Percentiles rank a stretch among this genome's conserved stretches.
Evolutionary conservation across 306 rosid genomes (phyloP).

Genomic region (Sicyos baderoa): DNA sequence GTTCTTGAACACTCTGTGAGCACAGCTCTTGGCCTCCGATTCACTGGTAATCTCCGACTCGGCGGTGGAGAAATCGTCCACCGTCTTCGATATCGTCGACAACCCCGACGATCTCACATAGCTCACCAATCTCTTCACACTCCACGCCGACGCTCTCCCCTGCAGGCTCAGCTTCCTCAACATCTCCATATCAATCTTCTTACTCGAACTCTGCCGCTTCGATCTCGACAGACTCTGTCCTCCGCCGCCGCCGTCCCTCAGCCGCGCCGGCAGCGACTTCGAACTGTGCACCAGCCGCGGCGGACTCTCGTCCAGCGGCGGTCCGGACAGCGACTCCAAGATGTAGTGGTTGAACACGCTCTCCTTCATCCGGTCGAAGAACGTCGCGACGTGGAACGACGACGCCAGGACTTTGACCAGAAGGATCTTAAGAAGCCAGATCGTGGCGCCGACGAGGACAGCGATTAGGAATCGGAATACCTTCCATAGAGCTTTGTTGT

Average conservation of each 20-base stretch:
- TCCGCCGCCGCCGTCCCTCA: constrained; percentile 10
- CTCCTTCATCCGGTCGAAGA: constrained; percentile 45
- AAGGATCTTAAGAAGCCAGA: constrained; percentile 40
- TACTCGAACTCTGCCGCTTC: constrained; percentile 12
- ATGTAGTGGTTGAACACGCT: constrained; percentile 41
- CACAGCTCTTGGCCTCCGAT: constrained; percentile 38
- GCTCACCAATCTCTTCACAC: constrained; percentile 32
- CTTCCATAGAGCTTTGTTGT: constrained; percentile 25
- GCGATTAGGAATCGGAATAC: constrained; percentile 35
- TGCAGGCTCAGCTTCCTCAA: constrained; percentile 33
- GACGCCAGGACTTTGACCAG: constrained; percentile 41
- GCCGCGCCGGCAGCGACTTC: constrained; percentile 35
- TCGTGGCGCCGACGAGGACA: constrained; percentile 35
- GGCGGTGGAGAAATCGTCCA: constrained; percentile 33
- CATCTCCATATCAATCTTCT: constrained; percentile 40
- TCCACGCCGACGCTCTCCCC: constrained; percentile 34
- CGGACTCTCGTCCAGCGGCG: constrained; percentile 29
- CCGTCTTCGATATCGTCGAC: constrained; percentile 35
- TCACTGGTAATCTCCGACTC: constrained; percentile 48
- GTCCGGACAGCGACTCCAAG: constrained; percentile 41
- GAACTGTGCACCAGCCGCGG: constrained; percentile 16
- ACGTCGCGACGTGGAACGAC: constrained; percentile 43
- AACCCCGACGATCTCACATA: constrained; percentile 34
- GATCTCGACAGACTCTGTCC: constrained; percentile 20
- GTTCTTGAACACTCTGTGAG: constrained; percentile 36